A percentile compares a stretch with the other conserved stretches of the same genome.
Evolutionary conservation across 768 basidiomycete genomes (phyloP).

Genomic region (Kwoniella dejecticola): DNA sequence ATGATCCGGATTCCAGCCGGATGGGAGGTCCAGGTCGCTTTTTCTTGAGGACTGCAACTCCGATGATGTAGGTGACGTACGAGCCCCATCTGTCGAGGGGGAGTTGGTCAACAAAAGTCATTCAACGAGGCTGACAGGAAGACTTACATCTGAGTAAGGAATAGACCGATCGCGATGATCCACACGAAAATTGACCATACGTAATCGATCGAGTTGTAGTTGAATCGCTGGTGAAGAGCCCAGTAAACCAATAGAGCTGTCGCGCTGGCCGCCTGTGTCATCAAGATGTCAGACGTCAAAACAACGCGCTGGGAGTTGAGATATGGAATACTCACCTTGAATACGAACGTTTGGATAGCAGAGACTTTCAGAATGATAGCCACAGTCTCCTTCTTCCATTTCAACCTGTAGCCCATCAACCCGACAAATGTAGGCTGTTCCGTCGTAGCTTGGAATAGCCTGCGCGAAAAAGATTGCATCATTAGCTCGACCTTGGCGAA

Average conservation of each 20-base stretch:
- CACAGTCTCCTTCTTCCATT: constrained; percentile 24
- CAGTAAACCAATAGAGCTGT: constrained; percentile 39
- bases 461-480: neutral
- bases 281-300: neutral
- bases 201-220: constrained; percentile 29
- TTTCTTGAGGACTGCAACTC: constrained; percentile 16
- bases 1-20: neutral
- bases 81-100: constrained; percentile 37
- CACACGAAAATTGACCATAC: constrained; percentile 33
- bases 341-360: constrained; percentile 34
- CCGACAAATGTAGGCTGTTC: constrained; percentile 42
- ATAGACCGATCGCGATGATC: constrained; percentile 34
- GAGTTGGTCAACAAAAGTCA: neutral
- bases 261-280: constrained; percentile 31
- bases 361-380: constrained; percentile 30
- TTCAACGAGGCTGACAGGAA: neutral
- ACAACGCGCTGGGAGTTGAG: too few relatives aligned
- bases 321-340: constrained; percentile 38
- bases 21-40: constrained; percentile 9
- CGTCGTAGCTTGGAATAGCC: constrained; percentile 45
- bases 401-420: constrained; percentile 35
- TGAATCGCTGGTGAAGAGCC: constrained; percentile 31
- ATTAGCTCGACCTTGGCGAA: neutral
- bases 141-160: constrained; percentile 42
- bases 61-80: constrained; percentile 36